Conservation (phyloP, 495 filamentous ascomycete species). For the Penicillium cinerascens region DNA sequence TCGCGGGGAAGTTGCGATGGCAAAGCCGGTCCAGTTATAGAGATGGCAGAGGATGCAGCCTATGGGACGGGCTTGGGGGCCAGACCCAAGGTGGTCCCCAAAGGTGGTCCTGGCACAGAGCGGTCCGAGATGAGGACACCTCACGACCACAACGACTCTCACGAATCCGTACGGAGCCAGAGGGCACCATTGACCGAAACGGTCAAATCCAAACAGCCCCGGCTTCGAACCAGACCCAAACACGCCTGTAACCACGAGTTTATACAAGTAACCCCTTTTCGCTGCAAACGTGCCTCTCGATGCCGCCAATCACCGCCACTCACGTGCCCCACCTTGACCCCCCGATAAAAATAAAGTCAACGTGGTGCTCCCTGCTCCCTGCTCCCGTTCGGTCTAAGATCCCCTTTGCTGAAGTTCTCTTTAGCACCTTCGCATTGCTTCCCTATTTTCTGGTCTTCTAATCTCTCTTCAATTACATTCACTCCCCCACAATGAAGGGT, state of each 20-base stretch:
- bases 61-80: constrained; percentile 11
- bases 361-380: too few species aligned
- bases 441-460: constrained; percentile 12
- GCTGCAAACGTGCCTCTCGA: constrained; percentile 29
- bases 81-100: constrained; percentile 11
- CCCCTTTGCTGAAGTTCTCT: constrained; percentile 12
- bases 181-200: background rate
- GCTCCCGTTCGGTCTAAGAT: constrained; percentile 24
- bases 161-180: too few species aligned
- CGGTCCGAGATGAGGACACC: background rate
- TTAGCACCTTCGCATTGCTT: constrained; percentile 1
- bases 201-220: too few species aligned
- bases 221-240: too few species aligned
- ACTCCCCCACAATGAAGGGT: constrained; percentile 50
- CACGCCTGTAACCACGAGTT: too few species aligned
- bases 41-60: constrained; percentile 5
- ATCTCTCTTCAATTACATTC: background rate
- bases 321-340: constrained; percentile 26
- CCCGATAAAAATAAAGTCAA: constrained; percentile 35
- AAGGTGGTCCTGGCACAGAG: background rate
- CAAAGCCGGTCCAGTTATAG: constrained; percentile 15
- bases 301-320: constrained; percentile 22
- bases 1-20: constrained; percentile 17
- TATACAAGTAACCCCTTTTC: constrained; percentile 29
- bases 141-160: too few species aligned